Percentiles rank a stretch among this genome's conserved stretches.
phyloP scores from a whole-genome alignment of 1,284 basidiomycete species.

The Tetrapyrgos nigripes region DNA sequence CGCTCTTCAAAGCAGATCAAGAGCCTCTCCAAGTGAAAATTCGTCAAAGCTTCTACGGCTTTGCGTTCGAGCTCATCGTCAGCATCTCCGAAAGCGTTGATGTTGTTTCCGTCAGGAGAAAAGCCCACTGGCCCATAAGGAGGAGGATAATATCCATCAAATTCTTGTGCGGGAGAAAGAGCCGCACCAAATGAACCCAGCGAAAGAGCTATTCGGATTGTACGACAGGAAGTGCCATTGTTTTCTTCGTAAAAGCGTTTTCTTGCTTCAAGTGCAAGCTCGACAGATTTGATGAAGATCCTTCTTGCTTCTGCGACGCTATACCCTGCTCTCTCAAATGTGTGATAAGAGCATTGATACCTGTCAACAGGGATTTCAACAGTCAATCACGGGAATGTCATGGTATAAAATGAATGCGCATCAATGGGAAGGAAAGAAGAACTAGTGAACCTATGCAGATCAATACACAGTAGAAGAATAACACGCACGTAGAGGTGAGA shows the following conservation, averaged over 20 bases:
- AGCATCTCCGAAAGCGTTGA: constrained; percentile 48
- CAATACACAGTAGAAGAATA: no score
- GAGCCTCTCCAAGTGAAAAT: constrained; percentile 76
- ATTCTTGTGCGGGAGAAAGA: constrained; percentile 74
- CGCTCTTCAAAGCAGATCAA: constrained; percentile 54
- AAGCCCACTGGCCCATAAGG: constrained; percentile 70
- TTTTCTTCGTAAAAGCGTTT: constrained; percentile 24
- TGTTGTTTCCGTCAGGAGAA: constrained; percentile 35
- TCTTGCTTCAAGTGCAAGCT: constrained; percentile 54
- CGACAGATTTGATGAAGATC: constrained; percentile 63
- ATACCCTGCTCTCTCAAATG: constrained; percentile 62
- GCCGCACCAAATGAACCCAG: constrained; percentile 80
- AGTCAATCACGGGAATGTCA: background rate
- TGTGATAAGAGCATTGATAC: constrained; percentile 67
- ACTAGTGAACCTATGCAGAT: no score
- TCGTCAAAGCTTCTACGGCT: constrained; percentile 60
- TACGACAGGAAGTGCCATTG: constrained; percentile 11
- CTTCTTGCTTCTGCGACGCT: constrained; percentile 45
- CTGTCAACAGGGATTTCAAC: constrained; percentile 38
- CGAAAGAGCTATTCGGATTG: constrained; percentile 64
- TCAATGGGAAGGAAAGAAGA: background rate
- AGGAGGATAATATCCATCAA: constrained; percentile 75
- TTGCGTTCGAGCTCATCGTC: constrained; percentile 34
- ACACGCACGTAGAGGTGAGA: constrained; percentile 64
- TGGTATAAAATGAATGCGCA: no score